Evolutionary conservation across 176 grass and related monocot species (phyloP).

Genomic region (Paspalum vaginatum): DNA sequence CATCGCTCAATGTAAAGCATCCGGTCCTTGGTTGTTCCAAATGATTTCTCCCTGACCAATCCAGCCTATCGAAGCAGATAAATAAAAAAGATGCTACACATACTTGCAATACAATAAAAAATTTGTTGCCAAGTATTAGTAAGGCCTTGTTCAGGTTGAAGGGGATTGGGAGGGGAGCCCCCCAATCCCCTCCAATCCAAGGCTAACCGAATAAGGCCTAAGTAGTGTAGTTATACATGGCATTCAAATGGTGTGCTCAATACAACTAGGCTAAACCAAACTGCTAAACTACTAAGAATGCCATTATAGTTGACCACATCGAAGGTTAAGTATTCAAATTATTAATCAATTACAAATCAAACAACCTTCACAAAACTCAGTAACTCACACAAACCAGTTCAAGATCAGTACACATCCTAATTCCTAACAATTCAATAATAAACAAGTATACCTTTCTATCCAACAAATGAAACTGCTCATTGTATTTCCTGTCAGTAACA

Average conservation of each 20-base stretch:
- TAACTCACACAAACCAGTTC: not conserved
- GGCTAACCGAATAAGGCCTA: too few species aligned
- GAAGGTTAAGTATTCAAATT: not conserved
- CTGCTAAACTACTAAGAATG: not conserved
- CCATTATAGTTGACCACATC: not conserved
- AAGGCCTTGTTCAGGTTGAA: too few species aligned
- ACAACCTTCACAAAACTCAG: not conserved
- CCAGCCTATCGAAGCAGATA: slow-evolving; percentile 65
- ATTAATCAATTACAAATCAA: not conserved
- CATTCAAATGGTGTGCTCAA: not conserved
- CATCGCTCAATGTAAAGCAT: slow-evolving; percentile 92
- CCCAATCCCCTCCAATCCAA: too few species aligned
- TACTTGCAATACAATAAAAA: not conserved
- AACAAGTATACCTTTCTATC: not conserved
- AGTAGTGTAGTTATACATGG: not conserved
- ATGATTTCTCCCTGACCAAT: slow-evolving; percentile 84
- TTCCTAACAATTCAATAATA: not conserved
- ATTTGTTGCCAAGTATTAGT: not conserved
- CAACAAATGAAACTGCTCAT: not conserved
- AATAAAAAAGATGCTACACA: not conserved
- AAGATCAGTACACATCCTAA: not conserved
- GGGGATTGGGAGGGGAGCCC: too few species aligned
- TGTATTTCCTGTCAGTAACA: slow-evolving; percentile 6
- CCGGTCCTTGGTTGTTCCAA: slow-evolving; percentile 83
- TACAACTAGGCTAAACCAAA: not conserved